These are phyloP conservation scores for Phoenix roebelenii DNA, from an alignment of 176 grass and related monocot genomes.

Conservation along the genomic window DNA sequence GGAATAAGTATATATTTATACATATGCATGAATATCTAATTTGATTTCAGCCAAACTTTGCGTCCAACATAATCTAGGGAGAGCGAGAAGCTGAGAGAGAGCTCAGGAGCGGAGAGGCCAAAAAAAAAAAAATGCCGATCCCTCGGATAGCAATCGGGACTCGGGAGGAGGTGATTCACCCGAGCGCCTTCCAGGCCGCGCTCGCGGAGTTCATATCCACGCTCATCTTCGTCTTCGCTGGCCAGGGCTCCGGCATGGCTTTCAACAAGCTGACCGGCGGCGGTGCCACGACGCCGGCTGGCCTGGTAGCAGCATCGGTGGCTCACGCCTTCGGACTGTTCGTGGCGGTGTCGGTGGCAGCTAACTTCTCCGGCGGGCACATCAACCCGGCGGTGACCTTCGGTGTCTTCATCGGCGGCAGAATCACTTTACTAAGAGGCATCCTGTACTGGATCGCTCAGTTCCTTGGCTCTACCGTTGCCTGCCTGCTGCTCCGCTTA, in stretches of 20 bases:
- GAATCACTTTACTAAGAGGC: conserved; percentile 81
- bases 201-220: conserved; percentile 36
- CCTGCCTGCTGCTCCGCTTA: conserved; percentile 74
- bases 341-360: conserved; percentile 75
- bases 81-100: too few species aligned
- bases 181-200: conserved; percentile 26
- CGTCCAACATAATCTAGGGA: too few species aligned
- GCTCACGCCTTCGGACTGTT: conserved; percentile 82
- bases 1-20: too few species aligned
- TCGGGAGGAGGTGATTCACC: conserved; percentile 20
- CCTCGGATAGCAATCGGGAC: conserved; percentile 27
- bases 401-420: conserved; percentile 71
- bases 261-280: conserved; percentile 40
- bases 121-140: conserved; percentile 8
- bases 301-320: conserved; percentile 57
- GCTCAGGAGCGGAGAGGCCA: too few species aligned
- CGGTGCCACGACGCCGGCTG: conserved; percentile 21
- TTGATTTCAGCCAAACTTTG: too few species aligned
- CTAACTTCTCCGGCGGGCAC: conserved; percentile 86
- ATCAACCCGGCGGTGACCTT: conserved; percentile 47
- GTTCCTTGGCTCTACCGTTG: conserved; percentile 63
- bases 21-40: too few species aligned
- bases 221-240: conserved; percentile 41
- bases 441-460: conserved; percentile 89
- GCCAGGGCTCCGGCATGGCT: conserved; percentile 43